Percentiles rank a stretch among this genome's conserved stretches.
Evolutionary conservation across 2,329 filamentous ascomycete genomes (phyloP).

Genomic region (Colletotrichum cereale): DNA sequence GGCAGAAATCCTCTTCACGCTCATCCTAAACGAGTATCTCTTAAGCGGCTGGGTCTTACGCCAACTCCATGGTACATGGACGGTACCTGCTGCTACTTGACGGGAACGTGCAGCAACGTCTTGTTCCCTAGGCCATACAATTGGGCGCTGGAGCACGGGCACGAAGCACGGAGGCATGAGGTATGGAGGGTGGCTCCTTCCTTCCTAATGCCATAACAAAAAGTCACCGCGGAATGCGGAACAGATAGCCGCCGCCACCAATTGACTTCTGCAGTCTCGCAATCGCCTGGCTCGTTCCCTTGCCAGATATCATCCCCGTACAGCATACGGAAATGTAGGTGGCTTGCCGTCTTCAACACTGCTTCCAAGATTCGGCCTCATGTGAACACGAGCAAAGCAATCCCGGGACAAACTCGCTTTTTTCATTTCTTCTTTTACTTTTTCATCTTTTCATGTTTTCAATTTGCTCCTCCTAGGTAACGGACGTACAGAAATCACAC

Average conservation of each 20-base stretch:
- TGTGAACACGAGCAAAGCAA: background rate
- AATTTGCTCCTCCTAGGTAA: background rate
- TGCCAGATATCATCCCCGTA: background rate
- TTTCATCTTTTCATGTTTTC: background rate
- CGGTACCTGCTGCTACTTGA: slow-evolving; percentile 30
- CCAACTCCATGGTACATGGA: slow-evolving; percentile 15
- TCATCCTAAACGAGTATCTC: background rate
- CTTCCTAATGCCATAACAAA: slow-evolving; percentile 2
- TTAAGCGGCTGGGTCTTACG: slow-evolving; percentile 15
- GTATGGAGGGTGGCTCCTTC: slow-evolving; percentile 8
- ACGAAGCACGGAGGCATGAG: background rate
- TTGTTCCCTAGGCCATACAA: slow-evolving; percentile 20
- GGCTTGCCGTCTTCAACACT: background rate
- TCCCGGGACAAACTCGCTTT: background rate
- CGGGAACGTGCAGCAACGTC: slow-evolving; percentile 34
- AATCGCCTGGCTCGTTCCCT: slow-evolving; percentile 36
- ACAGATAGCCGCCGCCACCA: slow-evolving; percentile 26
- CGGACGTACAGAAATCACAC: slow-evolving; percentile 19
- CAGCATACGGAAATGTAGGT: too few species aligned
- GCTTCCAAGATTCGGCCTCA: slow-evolving; percentile 6
- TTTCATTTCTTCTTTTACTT: background rate
- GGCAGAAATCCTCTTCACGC: too few species aligned
- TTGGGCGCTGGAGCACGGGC: slow-evolving; percentile 14
- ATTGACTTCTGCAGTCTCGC: slow-evolving; percentile 34
- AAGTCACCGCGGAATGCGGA: slow-evolving; percentile 13